A percentile compares a stretch with the other conserved stretches of the same genome.
phyloP scores from a whole-genome alignment of 495 filamentous ascomycete genomes.

The Niebla homalea region DNA sequence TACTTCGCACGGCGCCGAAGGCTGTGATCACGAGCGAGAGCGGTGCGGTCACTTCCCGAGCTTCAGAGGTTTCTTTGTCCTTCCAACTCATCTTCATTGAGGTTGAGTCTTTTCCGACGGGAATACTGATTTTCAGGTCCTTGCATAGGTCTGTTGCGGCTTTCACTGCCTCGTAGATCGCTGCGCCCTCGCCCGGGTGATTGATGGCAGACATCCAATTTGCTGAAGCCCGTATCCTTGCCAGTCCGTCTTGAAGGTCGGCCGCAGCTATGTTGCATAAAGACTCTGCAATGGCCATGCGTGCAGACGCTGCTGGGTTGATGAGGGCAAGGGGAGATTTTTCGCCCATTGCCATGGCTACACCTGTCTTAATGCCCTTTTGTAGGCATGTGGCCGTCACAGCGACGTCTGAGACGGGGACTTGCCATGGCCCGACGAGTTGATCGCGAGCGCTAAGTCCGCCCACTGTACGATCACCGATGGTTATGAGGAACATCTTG shows the following conservation, averaged over 20 bases:
- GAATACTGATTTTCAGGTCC: constrained; percentile 76
- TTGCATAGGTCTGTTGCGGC: constrained; percentile 81
- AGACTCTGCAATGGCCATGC: constrained; percentile 93
- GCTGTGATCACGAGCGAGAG: constrained; percentile 83
- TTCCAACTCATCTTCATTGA: constrained; percentile 98
- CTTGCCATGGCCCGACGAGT: constrained; percentile 94
- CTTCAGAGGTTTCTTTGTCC: constrained; percentile 48
- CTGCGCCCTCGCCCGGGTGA: constrained; percentile 87
- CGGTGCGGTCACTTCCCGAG: constrained; percentile 81
- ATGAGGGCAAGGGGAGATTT: constrained; percentile 84
- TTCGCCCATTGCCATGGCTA: constrained; percentile 96
- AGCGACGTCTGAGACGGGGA: constrained; percentile 85
- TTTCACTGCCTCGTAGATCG: constrained; percentile 69
- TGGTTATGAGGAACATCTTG: constrained; percentile 94
- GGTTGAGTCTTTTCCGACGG: constrained; percentile 95
- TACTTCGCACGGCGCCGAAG: constrained; percentile 69
- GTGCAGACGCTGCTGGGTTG: constrained; percentile 79
- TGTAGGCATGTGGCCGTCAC: constrained; percentile 76
- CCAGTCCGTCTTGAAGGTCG: constrained; percentile 61
- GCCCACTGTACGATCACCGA: constrained; percentile 82
- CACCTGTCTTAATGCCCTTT: constrained; percentile 61
- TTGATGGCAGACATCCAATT: constrained; percentile 98
- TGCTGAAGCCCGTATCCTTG: constrained; percentile 72
- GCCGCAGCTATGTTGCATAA: constrained; percentile 86
- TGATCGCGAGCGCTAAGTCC: constrained; percentile 83